These are phyloP conservation scores for Linum trigynum DNA, from an alignment of 345 rosid species.

Conservation along the genomic window DNA sequence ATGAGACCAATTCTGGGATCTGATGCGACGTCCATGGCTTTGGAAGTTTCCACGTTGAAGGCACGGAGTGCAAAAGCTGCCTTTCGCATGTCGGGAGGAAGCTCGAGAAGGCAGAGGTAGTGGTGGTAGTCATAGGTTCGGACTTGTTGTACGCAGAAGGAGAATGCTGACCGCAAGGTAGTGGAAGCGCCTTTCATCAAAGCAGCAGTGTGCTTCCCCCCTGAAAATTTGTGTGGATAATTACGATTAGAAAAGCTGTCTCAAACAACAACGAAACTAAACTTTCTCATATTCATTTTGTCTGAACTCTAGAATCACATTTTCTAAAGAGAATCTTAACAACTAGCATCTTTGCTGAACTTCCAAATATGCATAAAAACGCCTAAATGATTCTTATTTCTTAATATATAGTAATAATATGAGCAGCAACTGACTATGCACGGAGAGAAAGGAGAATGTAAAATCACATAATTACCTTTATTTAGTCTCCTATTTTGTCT, in stretches of 20 bases:
- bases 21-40: slow-evolving; percentile 91
- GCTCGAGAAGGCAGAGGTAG: slow-evolving; percentile 90
- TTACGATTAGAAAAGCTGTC: neutral
- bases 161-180: slow-evolving; percentile 62
- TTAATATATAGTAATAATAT: too few relatives aligned
- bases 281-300: too few relatives aligned
- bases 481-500: too few relatives aligned
- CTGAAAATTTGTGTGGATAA: neutral
- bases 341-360: too few relatives aligned
- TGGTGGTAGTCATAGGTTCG: slow-evolving; percentile 91
- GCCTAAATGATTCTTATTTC: too few relatives aligned
- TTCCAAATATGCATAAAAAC: too few relatives aligned
- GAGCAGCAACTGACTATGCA: too few relatives aligned
- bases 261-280: too few relatives aligned
- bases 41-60: slow-evolving; percentile 86
- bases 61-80: slow-evolving; percentile 88
- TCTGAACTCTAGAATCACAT: too few relatives aligned
- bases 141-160: slow-evolving; percentile 80
- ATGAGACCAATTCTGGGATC: slow-evolving; percentile 83
- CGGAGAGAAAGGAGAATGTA: too few relatives aligned
- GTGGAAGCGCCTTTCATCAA: slow-evolving; percentile 54
- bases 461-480: too few relatives aligned
- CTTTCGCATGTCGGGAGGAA: slow-evolving; percentile 70
- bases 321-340: too few relatives aligned
- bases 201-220: slow-evolving; percentile 17